Conservation (phyloP, 2,329 filamentous ascomycete species). For the Trichoderma cornu-damae region DNA sequence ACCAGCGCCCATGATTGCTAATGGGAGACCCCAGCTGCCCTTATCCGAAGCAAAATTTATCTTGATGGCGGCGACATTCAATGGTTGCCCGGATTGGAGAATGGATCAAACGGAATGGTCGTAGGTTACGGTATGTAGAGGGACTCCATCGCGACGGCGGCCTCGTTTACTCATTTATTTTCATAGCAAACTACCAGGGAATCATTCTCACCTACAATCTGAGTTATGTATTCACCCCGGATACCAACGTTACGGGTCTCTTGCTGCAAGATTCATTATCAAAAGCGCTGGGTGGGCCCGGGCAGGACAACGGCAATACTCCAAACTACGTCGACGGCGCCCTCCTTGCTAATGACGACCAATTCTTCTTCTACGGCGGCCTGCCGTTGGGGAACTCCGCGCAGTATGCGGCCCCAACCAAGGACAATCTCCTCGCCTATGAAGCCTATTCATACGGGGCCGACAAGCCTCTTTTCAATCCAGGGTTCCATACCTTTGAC, state of each 20-base stretch:
- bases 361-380: constrained; percentile 63
- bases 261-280: constrained; percentile 41
- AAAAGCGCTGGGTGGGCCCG: constrained; percentile 43
- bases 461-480: constrained; percentile 38
- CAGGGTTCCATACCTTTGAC: constrained; percentile 38
- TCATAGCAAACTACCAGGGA: constrained; percentile 47
- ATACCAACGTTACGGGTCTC: constrained; percentile 48
- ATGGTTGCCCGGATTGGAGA: constrained; percentile 48
- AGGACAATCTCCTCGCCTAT: constrained; percentile 46
- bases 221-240: constrained; percentile 48
- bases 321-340: constrained; percentile 58
- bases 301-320: constrained; percentile 48
- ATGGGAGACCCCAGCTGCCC: constrained; percentile 40
- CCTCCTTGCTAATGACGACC: constrained; percentile 59
- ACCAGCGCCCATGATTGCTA: constrained; percentile 17
- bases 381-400: constrained; percentile 35
- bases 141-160: not conserved
- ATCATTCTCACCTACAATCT: constrained; percentile 55
- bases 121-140: constrained; percentile 39
- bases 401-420: constrained; percentile 36
- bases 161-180: not conserved
- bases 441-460: constrained; percentile 49
- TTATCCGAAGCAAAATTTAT: constrained; percentile 59
- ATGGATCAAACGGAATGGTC: constrained; percentile 35
- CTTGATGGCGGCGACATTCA: constrained; percentile 57